Base-by-base conservation (phyloP, 2,329 filamentous ascomycete genomes). In the Pseudogymnoascus sp. region DNA sequence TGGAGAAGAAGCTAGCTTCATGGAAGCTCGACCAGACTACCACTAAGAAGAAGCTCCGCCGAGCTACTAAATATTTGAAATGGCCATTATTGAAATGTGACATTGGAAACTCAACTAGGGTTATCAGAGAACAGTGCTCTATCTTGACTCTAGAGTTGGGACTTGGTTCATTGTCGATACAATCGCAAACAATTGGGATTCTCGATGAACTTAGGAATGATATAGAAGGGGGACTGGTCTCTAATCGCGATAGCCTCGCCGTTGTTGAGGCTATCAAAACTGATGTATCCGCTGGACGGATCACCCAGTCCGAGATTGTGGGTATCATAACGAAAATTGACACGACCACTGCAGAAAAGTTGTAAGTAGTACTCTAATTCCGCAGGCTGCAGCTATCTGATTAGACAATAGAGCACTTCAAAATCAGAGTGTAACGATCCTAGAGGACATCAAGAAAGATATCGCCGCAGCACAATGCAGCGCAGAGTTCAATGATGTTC, bases 281-380 rank as follows among this genome's bases (percentile, higher is more conserved):
- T 4, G 35, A 36, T 36, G 35, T 36, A n/a, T 12, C 12, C 13
- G 35, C 35, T 4, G 35, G 35, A 12, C 35, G 12, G 10, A 36
- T 36, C 35, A 36, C 35, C 12, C 35, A 36, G 35, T 36, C 35
- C 12, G 12, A 36, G 35, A 36, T 36, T n/a, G 35, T 36, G 35
- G 35, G 35, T 36, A 36, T 36, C 35, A 36, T 36, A 36, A 36
- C 35, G 35, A 36, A 36, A 36, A 36, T 61, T 69, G 36, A 64
- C 58, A 59, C 69, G 65, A 66, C 68, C 66, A 10, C 67, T 69
- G 52, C 36, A 66, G 33, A 65, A 67, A 42, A 65, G 64, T 27
- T 62, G 67, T 5, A 61, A 68, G 8, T 68, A 68, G 8, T 68
- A 68, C 37, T 37, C 61, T 18, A 55, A 68, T 12, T 18, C 55